These are phyloP conservation scores for Eucalyptus erythrocorys DNA, from an alignment of 345 rosid genomes.

Conservation along the genomic window DNA sequence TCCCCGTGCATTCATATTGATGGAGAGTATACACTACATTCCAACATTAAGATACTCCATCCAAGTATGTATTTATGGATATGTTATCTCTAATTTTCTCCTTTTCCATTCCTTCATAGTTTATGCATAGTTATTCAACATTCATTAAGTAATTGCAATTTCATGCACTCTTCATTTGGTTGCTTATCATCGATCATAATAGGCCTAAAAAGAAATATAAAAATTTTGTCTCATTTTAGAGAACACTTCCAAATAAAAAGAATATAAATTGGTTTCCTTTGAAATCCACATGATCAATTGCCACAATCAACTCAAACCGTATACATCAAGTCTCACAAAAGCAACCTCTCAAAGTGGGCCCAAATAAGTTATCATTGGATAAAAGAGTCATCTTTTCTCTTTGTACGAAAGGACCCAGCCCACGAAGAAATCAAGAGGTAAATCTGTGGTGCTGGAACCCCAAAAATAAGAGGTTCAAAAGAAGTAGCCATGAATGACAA, in stretches of 20 bases:
- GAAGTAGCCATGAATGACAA: no score
- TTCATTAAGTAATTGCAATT: not conserved
- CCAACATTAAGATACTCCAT: not conserved
- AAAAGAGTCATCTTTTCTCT: no score
- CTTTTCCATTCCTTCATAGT: not conserved
- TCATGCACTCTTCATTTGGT: not conserved
- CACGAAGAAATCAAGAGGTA: no score
- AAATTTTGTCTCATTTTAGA: no score
- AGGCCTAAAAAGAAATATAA: no score
- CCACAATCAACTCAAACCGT: not conserved
- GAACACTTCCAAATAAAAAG: no score
- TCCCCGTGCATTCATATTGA: fast-evolving
- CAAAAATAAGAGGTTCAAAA: no score
- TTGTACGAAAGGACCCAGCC: no score
- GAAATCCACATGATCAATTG: not conserved
- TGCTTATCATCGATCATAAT: not conserved
- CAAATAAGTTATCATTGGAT: no score
- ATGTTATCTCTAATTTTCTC: not conserved
- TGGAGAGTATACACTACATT: no score
- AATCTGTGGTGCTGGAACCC: no score
- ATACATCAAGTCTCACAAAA: not conserved
- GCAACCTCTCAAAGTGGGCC: not conserved
- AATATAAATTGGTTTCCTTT: not conserved
- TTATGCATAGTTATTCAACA: not conserved
- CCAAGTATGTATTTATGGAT: no score